Evolutionary conservation across 352 stramenopile species (phyloP).

Genomic region (Globisporangium paddicum): DNA sequence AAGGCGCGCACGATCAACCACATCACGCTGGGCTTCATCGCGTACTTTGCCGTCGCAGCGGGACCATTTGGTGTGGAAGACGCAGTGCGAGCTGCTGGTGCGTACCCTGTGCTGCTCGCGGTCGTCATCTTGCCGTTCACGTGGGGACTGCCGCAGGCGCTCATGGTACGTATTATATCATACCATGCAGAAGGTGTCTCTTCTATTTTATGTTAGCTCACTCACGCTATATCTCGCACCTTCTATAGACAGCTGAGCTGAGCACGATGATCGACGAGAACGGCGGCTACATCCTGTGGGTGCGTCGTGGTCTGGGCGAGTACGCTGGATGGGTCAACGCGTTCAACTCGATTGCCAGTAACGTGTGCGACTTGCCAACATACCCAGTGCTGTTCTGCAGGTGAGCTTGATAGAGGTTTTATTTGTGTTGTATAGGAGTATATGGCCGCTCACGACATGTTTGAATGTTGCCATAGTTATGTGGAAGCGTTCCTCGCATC

Average conservation of each 20-base stretch:
- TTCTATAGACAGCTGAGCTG: constrained; percentile 57
- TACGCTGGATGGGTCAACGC: constrained; percentile 83
- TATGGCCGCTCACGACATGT: not conserved
- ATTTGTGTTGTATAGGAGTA: not conserved
- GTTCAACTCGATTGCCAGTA: constrained; percentile 83
- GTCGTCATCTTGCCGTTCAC: constrained; percentile 74
- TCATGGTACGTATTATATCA: constrained; percentile 80
- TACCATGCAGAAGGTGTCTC: no score
- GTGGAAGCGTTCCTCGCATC: constrained; percentile 72
- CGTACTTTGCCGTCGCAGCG: constrained; percentile 77
- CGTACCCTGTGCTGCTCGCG: constrained; percentile 65
- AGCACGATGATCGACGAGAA: constrained; percentile 86
- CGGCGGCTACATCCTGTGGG: constrained; percentile 82
- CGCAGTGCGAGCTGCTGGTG: constrained; percentile 61
- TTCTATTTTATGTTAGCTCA: no score
- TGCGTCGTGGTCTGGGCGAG: constrained; percentile 71
- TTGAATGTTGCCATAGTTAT: constrained; percentile 32
- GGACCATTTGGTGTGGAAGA: constrained; percentile 80
- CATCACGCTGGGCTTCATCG: constrained; percentile 79
- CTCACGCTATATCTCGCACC: not conserved
- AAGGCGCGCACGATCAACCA: constrained; percentile 76
- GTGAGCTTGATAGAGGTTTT: constrained; percentile 10
- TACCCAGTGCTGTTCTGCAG: constrained; percentile 83
- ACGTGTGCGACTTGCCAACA: constrained; percentile 79
- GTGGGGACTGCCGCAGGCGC: constrained; percentile 76